These are phyloP conservation scores for Backusella parvicylindrica DNA, from an alignment of 192 early-diverging fungal species.

Conservation along the genomic window DNA sequence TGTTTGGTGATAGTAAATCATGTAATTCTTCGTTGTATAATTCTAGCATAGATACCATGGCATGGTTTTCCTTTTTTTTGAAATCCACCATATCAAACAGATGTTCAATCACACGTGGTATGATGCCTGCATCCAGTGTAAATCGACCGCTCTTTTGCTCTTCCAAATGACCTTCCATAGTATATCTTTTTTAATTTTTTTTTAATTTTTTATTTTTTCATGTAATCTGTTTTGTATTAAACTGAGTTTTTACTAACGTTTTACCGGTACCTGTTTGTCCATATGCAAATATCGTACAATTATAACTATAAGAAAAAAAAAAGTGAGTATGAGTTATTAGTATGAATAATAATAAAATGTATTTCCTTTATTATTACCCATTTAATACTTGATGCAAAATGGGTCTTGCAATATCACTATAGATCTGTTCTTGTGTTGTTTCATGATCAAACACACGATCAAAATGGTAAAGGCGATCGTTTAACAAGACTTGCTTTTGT, in stretches of 20 bases:
- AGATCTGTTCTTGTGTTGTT: slow-evolving; percentile 75
- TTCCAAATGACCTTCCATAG: slow-evolving; percentile 90
- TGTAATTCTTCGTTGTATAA: slow-evolving; percentile 94
- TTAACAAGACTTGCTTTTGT: slow-evolving; percentile 57
- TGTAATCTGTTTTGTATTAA: background rate
- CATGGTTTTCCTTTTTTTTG: slow-evolving; percentile 71
- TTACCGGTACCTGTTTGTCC: slow-evolving; percentile 94
- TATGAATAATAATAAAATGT: no score
- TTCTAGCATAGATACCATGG: slow-evolving; percentile 86
- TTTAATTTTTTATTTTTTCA: background rate
- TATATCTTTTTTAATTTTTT: slow-evolving; percentile 43
- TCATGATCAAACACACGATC: slow-evolving; percentile 86
- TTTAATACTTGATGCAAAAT: slow-evolving; percentile 78
- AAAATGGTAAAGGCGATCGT: slow-evolving; percentile 75
- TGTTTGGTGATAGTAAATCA: slow-evolving; percentile 74
- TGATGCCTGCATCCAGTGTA: slow-evolving; percentile 72
- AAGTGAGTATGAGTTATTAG: no score
- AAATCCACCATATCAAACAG: slow-evolving; percentile 76
- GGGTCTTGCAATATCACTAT: slow-evolving; percentile 71
- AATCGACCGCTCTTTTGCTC: slow-evolving; percentile 34
- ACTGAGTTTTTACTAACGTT: slow-evolving; percentile 47
- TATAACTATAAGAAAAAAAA: slow-evolving; percentile 48
- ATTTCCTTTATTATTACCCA: slow-evolving; percentile 17
- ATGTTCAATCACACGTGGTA: slow-evolving; percentile 79
- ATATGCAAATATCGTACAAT: slow-evolving; percentile 83